Conservation (phyloP, 2,329 filamentous ascomycete genomes). For the Diaporthe batatas region DNA sequence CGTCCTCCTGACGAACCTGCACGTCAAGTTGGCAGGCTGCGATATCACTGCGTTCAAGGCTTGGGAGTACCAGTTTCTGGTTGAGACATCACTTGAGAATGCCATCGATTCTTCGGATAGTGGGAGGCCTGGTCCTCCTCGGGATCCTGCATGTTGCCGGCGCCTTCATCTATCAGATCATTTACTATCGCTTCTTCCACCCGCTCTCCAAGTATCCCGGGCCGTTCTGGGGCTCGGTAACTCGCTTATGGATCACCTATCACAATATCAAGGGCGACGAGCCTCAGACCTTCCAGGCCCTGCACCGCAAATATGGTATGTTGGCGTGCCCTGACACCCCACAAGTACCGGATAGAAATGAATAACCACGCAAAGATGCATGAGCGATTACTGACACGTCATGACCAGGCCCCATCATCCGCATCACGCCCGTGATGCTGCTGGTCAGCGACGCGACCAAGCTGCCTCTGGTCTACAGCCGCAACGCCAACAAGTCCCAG, state of each 20-base stretch:
- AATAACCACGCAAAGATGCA: no score
- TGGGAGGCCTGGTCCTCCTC: conserved; percentile 16
- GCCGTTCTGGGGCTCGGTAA: conserved; percentile 64
- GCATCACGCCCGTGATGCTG: conserved; percentile 66
- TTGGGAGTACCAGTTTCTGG: neutral
- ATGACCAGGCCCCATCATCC: conserved; percentile 62
- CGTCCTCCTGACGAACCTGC: neutral
- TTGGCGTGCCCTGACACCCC: neutral
- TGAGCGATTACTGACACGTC: neutral
- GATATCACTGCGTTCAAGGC: neutral
- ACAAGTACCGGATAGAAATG: neutral
- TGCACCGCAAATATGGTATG: conserved; percentile 61
- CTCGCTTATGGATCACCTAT: conserved; percentile 66
- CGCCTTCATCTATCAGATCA: conserved; percentile 59
- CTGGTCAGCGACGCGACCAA: conserved; percentile 66
- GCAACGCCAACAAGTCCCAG: conserved; percentile 68
- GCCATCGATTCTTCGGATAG: conserved; percentile 17
- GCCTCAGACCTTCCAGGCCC: conserved; percentile 54
- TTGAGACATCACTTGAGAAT: conserved; percentile 3
- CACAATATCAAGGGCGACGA: conserved; percentile 64
- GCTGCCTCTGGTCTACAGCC: conserved; percentile 68
- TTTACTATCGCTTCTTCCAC: conserved; percentile 65
- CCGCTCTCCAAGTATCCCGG: conserved; percentile 66
- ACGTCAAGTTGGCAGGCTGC: neutral
- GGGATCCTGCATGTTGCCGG: conserved; percentile 21